These are phyloP conservation scores for Mortierella sp. DNA, from an alignment of 371 early-diverging fungal species.

Conservation along the genomic window DNA sequence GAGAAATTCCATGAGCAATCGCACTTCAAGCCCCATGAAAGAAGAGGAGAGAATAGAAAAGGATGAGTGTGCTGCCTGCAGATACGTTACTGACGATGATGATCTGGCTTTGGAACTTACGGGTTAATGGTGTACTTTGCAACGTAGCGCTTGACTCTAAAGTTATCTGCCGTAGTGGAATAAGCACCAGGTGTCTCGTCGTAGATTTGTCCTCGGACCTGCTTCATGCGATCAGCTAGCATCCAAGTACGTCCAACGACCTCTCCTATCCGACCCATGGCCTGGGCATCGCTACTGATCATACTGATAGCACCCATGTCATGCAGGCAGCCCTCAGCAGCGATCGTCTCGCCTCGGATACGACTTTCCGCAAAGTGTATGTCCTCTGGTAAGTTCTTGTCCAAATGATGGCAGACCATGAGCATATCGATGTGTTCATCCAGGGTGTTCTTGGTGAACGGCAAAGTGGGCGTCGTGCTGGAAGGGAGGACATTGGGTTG, in stretches of 20 bases:
- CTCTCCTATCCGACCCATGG: conserved; percentile 96
- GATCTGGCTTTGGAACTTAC: conserved; percentile 52
- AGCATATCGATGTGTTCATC: conserved; percentile 98
- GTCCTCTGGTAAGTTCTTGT: conserved; percentile 92
- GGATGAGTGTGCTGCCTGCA: not conserved
- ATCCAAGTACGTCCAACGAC: conserved; percentile 93
- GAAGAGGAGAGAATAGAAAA: not conserved
- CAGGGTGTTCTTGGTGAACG: conserved; percentile 90
- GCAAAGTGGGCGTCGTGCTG: conserved; percentile 94
- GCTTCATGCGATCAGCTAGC: conserved; percentile 93
- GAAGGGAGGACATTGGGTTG: conserved; percentile 88
- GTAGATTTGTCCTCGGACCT: conserved; percentile 76
- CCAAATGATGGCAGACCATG: conserved; percentile 97
- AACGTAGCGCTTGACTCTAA: conserved; percentile 85
- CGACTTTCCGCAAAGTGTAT: conserved; percentile 95
- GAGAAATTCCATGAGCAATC: conserved; percentile 88
- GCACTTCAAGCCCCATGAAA: conserved; percentile 63
- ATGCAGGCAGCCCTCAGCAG: conserved; percentile 92
- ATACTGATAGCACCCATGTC: conserved; percentile 93
- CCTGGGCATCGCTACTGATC: conserved; percentile 91
- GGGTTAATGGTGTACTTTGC: conserved; percentile 97
- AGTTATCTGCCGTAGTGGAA: conserved; percentile 74
- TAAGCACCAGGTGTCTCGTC: conserved; percentile 54
- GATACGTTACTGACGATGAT: not conserved
- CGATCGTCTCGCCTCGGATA: conserved; percentile 95